Evolutionary conservation across 1,139 yeast genomes (phyloP), one percentile per base, ranked within the genome.

Genomic region (Blastobotrys malaysiensis): DNA sequence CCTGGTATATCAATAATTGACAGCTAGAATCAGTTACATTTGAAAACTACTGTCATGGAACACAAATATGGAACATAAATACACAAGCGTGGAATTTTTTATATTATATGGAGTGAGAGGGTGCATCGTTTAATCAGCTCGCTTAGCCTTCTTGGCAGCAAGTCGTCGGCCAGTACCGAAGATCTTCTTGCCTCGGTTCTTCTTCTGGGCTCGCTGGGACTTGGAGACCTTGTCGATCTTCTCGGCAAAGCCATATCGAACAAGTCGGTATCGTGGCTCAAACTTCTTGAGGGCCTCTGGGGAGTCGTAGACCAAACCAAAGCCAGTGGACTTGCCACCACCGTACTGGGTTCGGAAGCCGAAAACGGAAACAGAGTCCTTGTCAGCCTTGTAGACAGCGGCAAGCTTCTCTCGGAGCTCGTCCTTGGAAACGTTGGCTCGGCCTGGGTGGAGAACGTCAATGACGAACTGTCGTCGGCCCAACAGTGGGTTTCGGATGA

Each of bases 161-260:
- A 87, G 88, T 78, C 89, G 85, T 79, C 82, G 86, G 75, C 91
- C 95, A 73, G 99, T 93, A 86, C 99, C 99, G 75, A 91, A 89
- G 86, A 88, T 78, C 88, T 93, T 93, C 90, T 86, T 86, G 74
- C 88, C 97, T 86, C 98, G 91, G 96, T 93, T 93, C 93, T 93
- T 93, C 91, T 88, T 89, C 87, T 93, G 99, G 82, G 95, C 95
- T 85, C 99, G 90, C 84, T 95, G 99, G 84, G 91, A 97, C 90
- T 98, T 90, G 72, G 97, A 89, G 72, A 97, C 83, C 84, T 89
- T 90, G 79, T 93, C 98, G 73, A 86, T 90, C 85, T 88, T 89
- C 69, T 81, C 81, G 76, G 96, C 97, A 77, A 91, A 84, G 73
- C 98, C 99, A 83, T 88, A 88, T 88, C 99, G 93, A 73, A 93